Evolutionary conservation across 2,329 filamentous ascomycete genomes (phyloP), one percentile per base, ranked within the genome.

Genomic region (Sclerotinia trifoliorum): DNA sequence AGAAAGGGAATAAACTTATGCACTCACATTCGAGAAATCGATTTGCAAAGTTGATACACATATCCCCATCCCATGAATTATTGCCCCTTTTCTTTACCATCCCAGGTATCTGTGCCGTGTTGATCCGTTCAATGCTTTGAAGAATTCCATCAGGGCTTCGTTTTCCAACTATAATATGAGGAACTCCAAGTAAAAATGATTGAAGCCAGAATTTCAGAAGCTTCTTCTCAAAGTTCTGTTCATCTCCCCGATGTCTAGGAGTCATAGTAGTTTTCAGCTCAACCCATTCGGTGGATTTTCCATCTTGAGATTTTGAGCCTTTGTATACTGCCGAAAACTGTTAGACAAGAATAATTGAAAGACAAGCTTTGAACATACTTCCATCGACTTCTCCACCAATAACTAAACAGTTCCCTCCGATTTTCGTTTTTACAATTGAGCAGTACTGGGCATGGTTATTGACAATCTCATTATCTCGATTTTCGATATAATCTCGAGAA

Each of bases 171-270:
- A 97, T 88, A 72, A 99, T 92, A 73, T 90, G 95, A 0, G 93
- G 93, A 0, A 98, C 94, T 52, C 94, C 94, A 2, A 99, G 88
- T 2, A 99, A 83, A 77, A 97, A 99, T 0, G 92, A 96, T 79
- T 98, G 95, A 19, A 94, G 92, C 95, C 95, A 99, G 80, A 94
- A 97, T 76, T 96, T 96, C 79, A 96, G 86, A 66, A 98, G 84
- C 78, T 98, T 98, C 61, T 91, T 87, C 79, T 97, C 92, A 77
- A 94, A 97, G 71, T 88, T 90, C 26, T 89, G 80, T 76, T 88
- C 83, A 75, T 95, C 91, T 58, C 87, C 64, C 83, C 83, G 62
- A 94, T 88, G 72, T 90, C 88, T 52, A 86, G 89, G n/a, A 51
- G 58, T 62, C 58, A 62, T 15, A 15, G 88, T 87, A 0, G 95